Base-by-base conservation (phyloP, 768 basidiomycete species). In the Kwoniella pini region DNA sequence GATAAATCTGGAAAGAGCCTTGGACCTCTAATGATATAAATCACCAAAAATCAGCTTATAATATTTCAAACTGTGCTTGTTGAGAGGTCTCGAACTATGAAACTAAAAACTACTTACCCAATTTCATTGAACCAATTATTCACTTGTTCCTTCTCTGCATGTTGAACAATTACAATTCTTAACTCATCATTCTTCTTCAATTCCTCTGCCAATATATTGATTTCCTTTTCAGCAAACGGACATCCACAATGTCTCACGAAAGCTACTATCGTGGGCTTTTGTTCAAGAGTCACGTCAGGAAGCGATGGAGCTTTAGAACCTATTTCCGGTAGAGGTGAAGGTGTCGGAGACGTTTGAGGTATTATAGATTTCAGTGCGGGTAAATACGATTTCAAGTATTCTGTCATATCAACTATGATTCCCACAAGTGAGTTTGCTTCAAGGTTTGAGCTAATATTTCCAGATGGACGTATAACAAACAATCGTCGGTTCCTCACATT, bases 161-260 rank as follows among this genome's bases (percentile, higher is more conserved):
- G 55, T 42, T 57, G 55, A 13, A 57, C 55, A 27, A 57, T 57
- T 2, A 57, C 30, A 11, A 49, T 45, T 13, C 45, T 44, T 45
- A 57, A 28, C 44, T 36, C 4, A 17, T 48, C 30, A n/a, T 42
- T 27, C 45, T 48, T 44, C 28, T 27, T 46, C 44, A 49, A 3
- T 45, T 57, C 44, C 22, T 57, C 33, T 33, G 55, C 33, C 9
- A 57, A 19, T 7, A 46, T 13, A 15, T 57, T 33, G 7, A 57
- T 36, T 28, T 57, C 55, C 36, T 57, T 57, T 36, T 57, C 55
- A 2, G 55, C 55, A 21, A 57, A 57, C 1, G 55, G 55, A 26
- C 55, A 57, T 6, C 55, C 55, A 26, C 55, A 57, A 48, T 57
- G 55, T 27, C 55, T 46, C 11, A 57, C 55, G 26, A 57, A 57